Evolutionary conservation across 2,329 filamentous ascomycete genomes (phyloP).

Genomic region (Claviceps cyperi): DNA sequence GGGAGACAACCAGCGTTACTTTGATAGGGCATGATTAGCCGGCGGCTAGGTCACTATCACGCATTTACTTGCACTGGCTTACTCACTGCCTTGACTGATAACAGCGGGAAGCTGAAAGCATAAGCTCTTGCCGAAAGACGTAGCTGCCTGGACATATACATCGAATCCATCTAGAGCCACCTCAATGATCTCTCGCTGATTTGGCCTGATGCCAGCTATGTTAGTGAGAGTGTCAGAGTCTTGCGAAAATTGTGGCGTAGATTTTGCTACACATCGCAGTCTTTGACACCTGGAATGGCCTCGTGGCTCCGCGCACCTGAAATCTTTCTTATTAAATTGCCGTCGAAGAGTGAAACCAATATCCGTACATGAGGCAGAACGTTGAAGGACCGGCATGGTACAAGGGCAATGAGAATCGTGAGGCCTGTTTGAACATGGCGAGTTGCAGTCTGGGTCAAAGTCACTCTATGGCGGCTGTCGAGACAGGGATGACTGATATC

Average conservation of each 20-base stretch:
- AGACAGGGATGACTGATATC: neutral
- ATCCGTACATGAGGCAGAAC: slow-evolving; percentile 40
- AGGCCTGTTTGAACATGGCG: neutral
- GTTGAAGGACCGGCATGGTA: slow-evolving; percentile 27
- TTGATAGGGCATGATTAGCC: slow-evolving; percentile 5
- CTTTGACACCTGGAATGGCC: neutral
- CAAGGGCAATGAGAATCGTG: neutral
- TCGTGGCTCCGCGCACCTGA: slow-evolving; percentile 37
- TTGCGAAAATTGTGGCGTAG: neutral
- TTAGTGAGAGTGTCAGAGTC: neutral
- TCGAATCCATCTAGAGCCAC: slow-evolving; percentile 71
- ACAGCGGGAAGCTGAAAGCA: slow-evolving; percentile 89
- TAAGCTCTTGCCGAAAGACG: slow-evolving; percentile 81
- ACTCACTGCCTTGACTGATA: slow-evolving; percentile 69
- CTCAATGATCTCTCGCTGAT: slow-evolving; percentile 76
- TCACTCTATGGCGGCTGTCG: neutral
- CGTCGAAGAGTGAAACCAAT: slow-evolving; percentile 60
- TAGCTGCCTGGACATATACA: slow-evolving; percentile 86
- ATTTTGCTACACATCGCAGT: neutral
- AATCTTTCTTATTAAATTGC: slow-evolving; percentile 60
- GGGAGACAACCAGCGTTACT: slow-evolving; percentile 86
- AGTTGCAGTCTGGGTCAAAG: neutral
- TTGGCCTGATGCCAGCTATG: slow-evolving; percentile 37
- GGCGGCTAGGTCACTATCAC: neutral
- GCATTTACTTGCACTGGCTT: neutral